Evolutionary conservation across 768 basidiomycete genomes (phyloP), one percentile per base, ranked within the genome.

Genomic region (Pleurotus eryngii): DNA sequence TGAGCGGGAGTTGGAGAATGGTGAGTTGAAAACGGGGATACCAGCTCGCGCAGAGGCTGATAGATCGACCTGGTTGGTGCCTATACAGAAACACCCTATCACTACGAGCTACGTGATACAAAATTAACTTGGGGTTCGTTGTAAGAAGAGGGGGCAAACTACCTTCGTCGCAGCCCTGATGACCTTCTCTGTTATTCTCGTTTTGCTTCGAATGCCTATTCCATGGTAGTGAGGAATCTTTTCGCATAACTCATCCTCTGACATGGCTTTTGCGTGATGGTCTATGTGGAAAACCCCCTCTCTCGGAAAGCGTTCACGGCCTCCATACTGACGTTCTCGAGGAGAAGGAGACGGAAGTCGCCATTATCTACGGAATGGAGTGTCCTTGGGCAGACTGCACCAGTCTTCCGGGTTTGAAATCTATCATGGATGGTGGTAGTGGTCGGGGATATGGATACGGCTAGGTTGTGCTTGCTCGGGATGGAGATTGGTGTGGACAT

Each of bases 81-180:
- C 97, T 62, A 99, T 99, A 75, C 97, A 99, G 82, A 99, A 99
- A 72, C 97, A 99, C 9, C 97, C 96, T 61, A 98, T 93, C 67
- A 88, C 92, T 11, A 98, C 82, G 46, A 99, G 89, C 95, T 99
- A 66, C 8, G 9, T 39, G 4, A 8, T 1, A 35, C 30, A 26
- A 12, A 24, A 50, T 15, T 30, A 50, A 7, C 46, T 27, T n/a
- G 38, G 46, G 50, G 38, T 20, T 58, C 45, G 47, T 17, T 17
- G 22, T 43, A 22, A 30, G 14, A 35, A 50, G 24, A 26, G 39
- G 22, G 14, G 39, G 42, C 9, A 55, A 20, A 48, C n/a, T 66
- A 89, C 96, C 81, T 92, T 93, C 54, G 86, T 73, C 4, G 92
- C 92, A 11, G 92, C 90, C 64, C 90, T 86, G 66, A 99, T 83